Conservation (phyloP, 169 alveolate species). For the Eimeria tenella region DNA sequence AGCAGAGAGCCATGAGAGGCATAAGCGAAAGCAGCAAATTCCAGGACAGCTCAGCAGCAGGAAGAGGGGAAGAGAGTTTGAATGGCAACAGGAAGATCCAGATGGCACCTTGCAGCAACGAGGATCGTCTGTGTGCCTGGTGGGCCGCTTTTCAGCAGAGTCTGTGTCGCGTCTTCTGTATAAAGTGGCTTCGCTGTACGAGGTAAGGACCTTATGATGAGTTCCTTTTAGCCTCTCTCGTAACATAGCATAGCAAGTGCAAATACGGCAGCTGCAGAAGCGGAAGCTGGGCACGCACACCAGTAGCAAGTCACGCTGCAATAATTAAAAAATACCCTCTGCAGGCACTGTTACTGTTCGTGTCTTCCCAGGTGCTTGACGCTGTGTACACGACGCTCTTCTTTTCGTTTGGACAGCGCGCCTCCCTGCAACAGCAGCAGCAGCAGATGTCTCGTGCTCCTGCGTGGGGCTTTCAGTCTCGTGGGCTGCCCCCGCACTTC, state of each 20-base stretch:
- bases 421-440: slow-evolving; percentile 57
- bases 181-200: slow-evolving; percentile 20
- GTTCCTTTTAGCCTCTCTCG: neutral
- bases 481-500: slow-evolving; percentile 54
- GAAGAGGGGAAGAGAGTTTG: slow-evolving; percentile 51
- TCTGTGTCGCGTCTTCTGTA: neutral
- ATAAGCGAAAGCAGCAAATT: neutral
- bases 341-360: neutral
- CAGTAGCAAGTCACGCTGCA: neutral
- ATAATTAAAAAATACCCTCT: neutral
- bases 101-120: neutral
- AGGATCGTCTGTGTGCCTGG: neutral
- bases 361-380: slow-evolving; percentile 21
- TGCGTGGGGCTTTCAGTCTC: neutral
- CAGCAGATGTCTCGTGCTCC: slow-evolving; percentile 31
- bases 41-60: neutral
- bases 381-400: slow-evolving; percentile 60
- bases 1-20: neutral
- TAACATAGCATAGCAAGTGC: neutral
- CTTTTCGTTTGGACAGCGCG: slow-evolving; percentile 27
- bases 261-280: slow-evolving; percentile 4
- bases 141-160: slow-evolving; percentile 2
- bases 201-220: neutral
- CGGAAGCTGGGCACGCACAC: neutral
- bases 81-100: slow-evolving; percentile 8